Percentiles rank a stretch among this genome's conserved stretches.
Evolutionary conservation across 331 rosid species (phyloP).

Genomic region (Malus hybrid): DNA sequence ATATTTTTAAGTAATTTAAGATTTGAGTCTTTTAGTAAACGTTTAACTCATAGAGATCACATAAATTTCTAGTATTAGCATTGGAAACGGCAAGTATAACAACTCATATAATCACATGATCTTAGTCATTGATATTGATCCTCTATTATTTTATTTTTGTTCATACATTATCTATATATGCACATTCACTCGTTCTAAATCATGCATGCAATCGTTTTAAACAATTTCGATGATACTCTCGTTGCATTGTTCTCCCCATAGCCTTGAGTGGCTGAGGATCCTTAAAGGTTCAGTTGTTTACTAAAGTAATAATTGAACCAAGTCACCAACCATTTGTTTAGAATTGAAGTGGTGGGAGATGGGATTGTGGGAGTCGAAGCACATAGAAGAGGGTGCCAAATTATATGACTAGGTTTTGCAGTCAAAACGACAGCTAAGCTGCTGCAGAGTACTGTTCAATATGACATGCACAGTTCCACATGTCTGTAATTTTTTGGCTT

Average conservation of each 20-base stretch:
- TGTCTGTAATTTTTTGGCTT: slow-evolving; percentile 4
- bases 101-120: background rate
- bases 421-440: slow-evolving; percentile 24
- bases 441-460: background rate
- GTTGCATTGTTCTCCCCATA: background rate
- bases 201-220: no score
- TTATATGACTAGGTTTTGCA: slow-evolving; percentile 19
- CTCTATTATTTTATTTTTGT: background rate
- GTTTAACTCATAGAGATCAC: background rate
- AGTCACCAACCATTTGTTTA: background rate
- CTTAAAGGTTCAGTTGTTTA: background rate
- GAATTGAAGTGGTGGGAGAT: background rate
- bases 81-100: background rate
- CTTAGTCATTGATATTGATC: background rate
- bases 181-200: no score
- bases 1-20: background rate
- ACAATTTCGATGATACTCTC: no score
- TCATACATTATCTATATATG: no score
- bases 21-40: background rate
- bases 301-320: background rate
- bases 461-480: slow-evolving; percentile 9
- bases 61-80: background rate
- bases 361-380: background rate
- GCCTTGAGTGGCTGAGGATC: background rate
- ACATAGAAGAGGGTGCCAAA: slow-evolving; percentile 32